Base-by-base conservation (phyloP, 345 rosid species). In the Camelina hispida region DNA sequence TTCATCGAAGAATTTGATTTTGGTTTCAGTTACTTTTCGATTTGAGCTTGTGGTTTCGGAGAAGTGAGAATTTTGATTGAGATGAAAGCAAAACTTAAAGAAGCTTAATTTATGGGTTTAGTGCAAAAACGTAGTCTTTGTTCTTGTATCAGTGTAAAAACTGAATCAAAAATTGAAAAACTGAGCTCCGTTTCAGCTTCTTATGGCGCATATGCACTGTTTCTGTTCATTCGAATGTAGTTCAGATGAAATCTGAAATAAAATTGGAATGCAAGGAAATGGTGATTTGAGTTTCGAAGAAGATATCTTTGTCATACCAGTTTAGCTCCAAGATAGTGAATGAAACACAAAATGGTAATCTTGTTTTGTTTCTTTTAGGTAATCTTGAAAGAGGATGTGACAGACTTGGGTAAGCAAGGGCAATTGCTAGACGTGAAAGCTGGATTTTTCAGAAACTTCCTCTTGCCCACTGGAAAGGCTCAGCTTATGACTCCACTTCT, bases 371-470 rank as follows among this genome's bases (percentile, higher is more conserved):
- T 51, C 15, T 57, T 42, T 18, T 81, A 95, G 97, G 86, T 94
- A 57, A 84, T 94, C 56, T 79, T 94, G 96, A 91, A 90, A 82
- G 96, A 91, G 80, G 96, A 94, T 72, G 90, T 87, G 78, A 60
- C 69, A 2, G 47, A 81, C 42, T 82, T 90, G 85, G 98, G 96
- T 14, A 88, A 87, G 80, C 87, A 84, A 76, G 97, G 97, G 60
- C 85, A 91, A 68, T 81, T 94, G 32, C 56, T 90, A 40, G 89
- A 91, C 72, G 98, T 94, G 73, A 91, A 81, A 77, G 91, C 93
- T n/a, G 98, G 98, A 3, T 94, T 50, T 77, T 90, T 84, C 80
- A 87, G 97, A 84, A 95, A 92, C 84, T 95, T 47, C 81, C 92
- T 95, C 43, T 79, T 80, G 61, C 96, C 99, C 1, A 81, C 78